Conservation (phyloP, 345 rosid species). For the Salix purpurea region DNA sequence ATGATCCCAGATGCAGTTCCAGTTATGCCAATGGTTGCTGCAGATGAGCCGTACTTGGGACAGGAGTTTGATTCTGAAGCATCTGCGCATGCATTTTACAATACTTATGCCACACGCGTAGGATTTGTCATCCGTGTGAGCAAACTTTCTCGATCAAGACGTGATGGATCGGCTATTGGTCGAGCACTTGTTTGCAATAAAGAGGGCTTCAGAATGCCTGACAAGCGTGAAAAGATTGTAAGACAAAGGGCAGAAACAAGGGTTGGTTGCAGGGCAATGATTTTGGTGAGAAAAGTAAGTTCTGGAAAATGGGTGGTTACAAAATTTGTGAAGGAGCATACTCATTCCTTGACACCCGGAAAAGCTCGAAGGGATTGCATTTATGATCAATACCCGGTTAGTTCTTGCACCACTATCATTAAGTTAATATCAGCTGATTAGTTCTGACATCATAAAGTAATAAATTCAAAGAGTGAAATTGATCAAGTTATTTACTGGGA, state of each 20-base stretch:
- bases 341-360: constrained; percentile 82
- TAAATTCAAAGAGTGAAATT: background rate
- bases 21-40: constrained; percentile 24
- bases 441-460: background rate
- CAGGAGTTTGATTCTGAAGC: constrained; percentile 93
- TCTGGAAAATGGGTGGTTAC: constrained; percentile 94
- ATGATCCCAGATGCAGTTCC: constrained; percentile 33
- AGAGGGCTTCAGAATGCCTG: constrained; percentile 90
- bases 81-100: constrained; percentile 89
- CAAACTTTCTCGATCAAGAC: constrained; percentile 92
- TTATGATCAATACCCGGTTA: constrained; percentile 95
- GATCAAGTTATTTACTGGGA: background rate
- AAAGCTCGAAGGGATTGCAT: constrained; percentile 87
- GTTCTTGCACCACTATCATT: constrained; percentile 24
- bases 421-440: background rate
- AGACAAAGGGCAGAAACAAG: constrained; percentile 96
- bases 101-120: constrained; percentile 72
- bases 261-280: constrained; percentile 98
- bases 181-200: constrained; percentile 95
- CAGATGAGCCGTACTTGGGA: constrained; percentile 75
- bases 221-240: constrained; percentile 86
- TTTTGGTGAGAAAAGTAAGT: constrained; percentile 85
- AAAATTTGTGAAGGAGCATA: constrained; percentile 86
- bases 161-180: constrained; percentile 92
- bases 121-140: constrained; percentile 97